Evolutionary conservation across 1,284 basidiomycete species (phyloP), one percentile per base, ranked within the genome.

Genomic region (Termitomyces sp.): DNA sequence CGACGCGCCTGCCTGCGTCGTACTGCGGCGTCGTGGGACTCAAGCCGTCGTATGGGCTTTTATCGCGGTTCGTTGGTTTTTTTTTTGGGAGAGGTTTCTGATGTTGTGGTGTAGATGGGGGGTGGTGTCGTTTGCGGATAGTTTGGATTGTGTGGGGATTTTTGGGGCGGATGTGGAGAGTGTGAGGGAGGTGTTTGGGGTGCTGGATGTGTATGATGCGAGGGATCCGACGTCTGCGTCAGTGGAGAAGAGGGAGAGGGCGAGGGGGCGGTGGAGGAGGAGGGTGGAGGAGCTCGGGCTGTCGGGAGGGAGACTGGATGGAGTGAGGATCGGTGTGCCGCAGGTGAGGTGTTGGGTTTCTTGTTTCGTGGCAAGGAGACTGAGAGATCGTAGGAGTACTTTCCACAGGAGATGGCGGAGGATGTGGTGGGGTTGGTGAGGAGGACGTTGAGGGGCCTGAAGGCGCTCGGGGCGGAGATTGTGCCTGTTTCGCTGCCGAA

Each of bases 11-110:
- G 1, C 97, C 96, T 0, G 95, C 95, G 0, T 87, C 93, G 1
- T 98, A 97, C 67, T 98, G 94, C 64, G 94, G 95, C 2, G 77
- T 98, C 0, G 84, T 90, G 3, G 96, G 95, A 0, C 73, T 98
- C 50, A 99, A 99, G 66, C 96, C 96, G 0, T 95, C 94, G 0
- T 98, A 98, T 64, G 96, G 96, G 0, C 72, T 97, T 45, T 73
- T 99, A 39, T 93, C 90, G 64, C 82, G 94, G 87, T 89, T 58
- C 10, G 53, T 55, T 12, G 21, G 36, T 2, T n/a, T 28, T 28
- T 28, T 6, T 28, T 28, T 28, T 6, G 2, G 26, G 26, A 2
- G 26, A 3, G 2, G 26, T n/a, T n/a, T n/a, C n/a, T n/a, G 9
- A 10, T 8, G 30, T 1, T 2, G 30, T 8, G 9, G n/a, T 17